Evolutionary conservation across 305 asterid species (phyloP), one percentile per base, ranked within the genome.

Genomic region (Salvia sclarea): DNA sequence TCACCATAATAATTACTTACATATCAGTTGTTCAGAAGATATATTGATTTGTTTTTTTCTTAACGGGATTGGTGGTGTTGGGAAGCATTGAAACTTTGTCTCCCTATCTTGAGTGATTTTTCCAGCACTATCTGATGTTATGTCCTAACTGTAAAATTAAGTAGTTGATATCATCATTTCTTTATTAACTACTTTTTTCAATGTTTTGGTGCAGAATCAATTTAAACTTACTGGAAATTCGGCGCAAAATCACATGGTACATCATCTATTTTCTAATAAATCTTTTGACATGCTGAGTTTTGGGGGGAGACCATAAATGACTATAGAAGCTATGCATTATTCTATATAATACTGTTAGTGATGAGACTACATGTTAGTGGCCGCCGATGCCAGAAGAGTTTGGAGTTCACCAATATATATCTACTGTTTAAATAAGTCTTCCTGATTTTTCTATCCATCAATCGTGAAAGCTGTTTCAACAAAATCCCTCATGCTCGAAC

Each of bases 181-280:
- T 20, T 44, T 56, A 33, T 10, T 37, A 16, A 73, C 22, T 33
- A 4, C 2, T 33, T 3, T 63, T 57, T 48, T 47, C 28, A 7
- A 24, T 70, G 40, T 30, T 41, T 67, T 56, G 68, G 40, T 70
- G 69, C 89, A 86, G 92, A 89, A 83, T 58, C 84, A 84, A 50
- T 68, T 81, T 40, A 82, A 55, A 75, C 35, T 55, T 45, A 17
- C 68, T 75, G 92, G 84, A 72, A 78, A 82, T 57, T 54, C 85
- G 10, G 48, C 45, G 5, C 82, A 73, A 6, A 37, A 61, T 68
- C 76, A 70, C 45, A 69, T 76, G 88, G 88, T 85, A 83, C 61
- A 35, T 59, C 43, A 24, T 47, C 72, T 72, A 52, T 20, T 63
- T 56, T 75, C 30, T 24, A 28, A 60, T 33, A 21, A 10, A 6